Percentiles rank a stretch among this genome's conserved stretches.
Evolutionary conservation across 2,329 filamentous ascomycete genomes (phyloP).

Genomic region (Cladophialophora bantiana): DNA sequence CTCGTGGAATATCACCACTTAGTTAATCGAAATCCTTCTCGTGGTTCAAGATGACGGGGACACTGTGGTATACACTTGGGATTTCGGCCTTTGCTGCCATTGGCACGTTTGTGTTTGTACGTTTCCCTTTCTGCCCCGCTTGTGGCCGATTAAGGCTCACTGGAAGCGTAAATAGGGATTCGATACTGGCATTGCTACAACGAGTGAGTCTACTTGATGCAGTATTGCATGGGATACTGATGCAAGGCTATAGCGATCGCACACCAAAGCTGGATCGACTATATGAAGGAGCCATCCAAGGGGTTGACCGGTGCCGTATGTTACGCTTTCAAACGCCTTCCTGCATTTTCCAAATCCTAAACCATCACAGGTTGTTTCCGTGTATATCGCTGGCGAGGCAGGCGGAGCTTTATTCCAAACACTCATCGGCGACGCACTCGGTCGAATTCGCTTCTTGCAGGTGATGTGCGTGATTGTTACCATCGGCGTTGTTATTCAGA

Average conservation of each 20-base stretch:
- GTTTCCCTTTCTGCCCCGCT: conserved; percentile 35
- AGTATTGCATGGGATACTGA: conserved; percentile 44
- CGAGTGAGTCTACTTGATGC: conserved; percentile 44
- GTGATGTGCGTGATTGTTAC: conserved; percentile 74
- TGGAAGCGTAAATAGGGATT: conserved; percentile 55
- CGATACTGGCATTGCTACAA: conserved; percentile 67
- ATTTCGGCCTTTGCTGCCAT: conserved; percentile 65
- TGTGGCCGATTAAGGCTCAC: conserved; percentile 4
- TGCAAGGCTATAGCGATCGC: conserved; percentile 57
- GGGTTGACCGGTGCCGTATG: conserved; percentile 62
- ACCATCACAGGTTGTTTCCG: conserved; percentile 57
- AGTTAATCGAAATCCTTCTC: background rate
- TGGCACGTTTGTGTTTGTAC: conserved; percentile 65
- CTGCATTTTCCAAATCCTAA: background rate
- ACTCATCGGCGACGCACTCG: conserved; percentile 60
- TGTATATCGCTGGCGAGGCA: conserved; percentile 67
- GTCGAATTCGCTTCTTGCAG: conserved; percentile 57
- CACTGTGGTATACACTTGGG: conserved; percentile 56
- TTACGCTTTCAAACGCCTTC: conserved; percentile 5
- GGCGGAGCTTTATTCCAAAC: conserved; percentile 62
- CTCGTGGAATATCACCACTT: background rate
- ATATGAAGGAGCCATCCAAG: conserved; percentile 63
- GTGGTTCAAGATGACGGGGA: conserved; percentile 44
- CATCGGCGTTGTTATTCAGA: conserved; percentile 72
- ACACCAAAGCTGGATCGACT: conserved; percentile 65